Conservation (phyloP, 305 asterid species). For the Solanum hybrid region DNA sequence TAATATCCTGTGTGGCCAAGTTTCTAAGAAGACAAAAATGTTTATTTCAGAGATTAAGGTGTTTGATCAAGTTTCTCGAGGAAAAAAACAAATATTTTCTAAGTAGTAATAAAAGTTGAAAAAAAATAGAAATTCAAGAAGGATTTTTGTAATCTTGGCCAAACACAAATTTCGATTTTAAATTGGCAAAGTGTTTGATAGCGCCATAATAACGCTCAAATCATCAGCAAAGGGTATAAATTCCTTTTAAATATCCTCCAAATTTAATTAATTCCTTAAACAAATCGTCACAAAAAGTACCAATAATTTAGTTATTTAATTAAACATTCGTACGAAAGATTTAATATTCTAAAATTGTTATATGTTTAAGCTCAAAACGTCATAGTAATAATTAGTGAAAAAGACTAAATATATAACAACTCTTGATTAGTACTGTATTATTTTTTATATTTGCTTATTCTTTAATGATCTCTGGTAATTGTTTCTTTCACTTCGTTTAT, state of each 20-base stretch:
- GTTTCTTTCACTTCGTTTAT: background rate
- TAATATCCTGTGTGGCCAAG: background rate
- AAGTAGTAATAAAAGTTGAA: background rate
- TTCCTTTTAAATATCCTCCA: background rate
- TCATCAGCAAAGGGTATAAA: background rate
- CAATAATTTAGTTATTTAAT: background rate
- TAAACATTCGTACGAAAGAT: background rate
- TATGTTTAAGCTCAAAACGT: background rate
- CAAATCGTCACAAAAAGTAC: background rate
- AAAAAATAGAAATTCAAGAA: no score
- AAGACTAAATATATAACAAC: background rate
- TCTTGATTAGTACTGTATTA: background rate
- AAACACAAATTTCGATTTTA: background rate
- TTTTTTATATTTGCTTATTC: background rate
- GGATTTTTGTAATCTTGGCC: background rate
- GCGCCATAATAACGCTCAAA: conserved; percentile 1
- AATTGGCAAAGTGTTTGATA: background rate
- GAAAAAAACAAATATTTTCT: no score
- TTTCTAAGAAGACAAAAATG: background rate
- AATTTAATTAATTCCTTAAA: background rate
- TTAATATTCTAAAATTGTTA: background rate
- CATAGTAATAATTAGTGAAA: background rate
- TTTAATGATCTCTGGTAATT: background rate
- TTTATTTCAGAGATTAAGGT: background rate
- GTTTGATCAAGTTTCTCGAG: background rate